Evolutionary conservation across 495 filamentous ascomycete genomes (phyloP).

Genomic region (Penicillium paradoxum): DNA sequence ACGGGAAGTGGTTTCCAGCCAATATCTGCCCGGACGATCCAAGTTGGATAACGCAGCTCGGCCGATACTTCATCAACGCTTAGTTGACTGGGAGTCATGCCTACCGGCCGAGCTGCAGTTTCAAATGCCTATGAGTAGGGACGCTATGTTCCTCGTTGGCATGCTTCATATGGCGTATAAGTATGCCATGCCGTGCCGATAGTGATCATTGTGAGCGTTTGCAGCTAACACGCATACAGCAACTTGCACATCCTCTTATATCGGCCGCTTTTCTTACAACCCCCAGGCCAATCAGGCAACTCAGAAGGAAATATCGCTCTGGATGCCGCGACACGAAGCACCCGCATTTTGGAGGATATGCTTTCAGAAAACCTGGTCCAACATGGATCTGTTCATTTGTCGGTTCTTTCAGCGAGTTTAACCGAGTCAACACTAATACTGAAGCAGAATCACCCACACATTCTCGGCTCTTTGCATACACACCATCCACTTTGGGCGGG

Average conservation of each 20-base stretch:
- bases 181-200: slow-evolving; percentile 16
- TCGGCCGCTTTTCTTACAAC: slow-evolving; percentile 32
- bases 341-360: slow-evolving; percentile 43
- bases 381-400: slow-evolving; percentile 43
- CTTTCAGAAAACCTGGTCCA: slow-evolving; percentile 43
- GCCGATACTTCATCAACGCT: slow-evolving; percentile 24
- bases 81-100: slow-evolving; percentile 33
- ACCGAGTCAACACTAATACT: background rate
- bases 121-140: slow-evolving; percentile 17
- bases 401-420: slow-evolving; percentile 3
- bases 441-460: slow-evolving; percentile 39
- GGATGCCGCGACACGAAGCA: slow-evolving; percentile 41
- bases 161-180: slow-evolving; percentile 44
- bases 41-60: slow-evolving; percentile 25
- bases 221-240: slow-evolving; percentile 12
- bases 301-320: slow-evolving; percentile 33
- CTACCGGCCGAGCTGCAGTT: slow-evolving; percentile 34
- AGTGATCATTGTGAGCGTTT: too few relatives aligned
- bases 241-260: slow-evolving; percentile 41
- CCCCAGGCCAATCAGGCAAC: slow-evolving; percentile 17
- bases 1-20: slow-evolving; percentile 36
- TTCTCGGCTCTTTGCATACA: slow-evolving; percentile 47
- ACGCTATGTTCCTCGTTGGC: slow-evolving; percentile 34
- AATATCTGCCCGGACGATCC: slow-evolving; percentile 36
- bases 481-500: slow-evolving; percentile 40